Evolutionary conservation across 441 rosid genomes (phyloP), one percentile per base, ranked within the genome.

Genomic region (Erodium moschatum): DNA sequence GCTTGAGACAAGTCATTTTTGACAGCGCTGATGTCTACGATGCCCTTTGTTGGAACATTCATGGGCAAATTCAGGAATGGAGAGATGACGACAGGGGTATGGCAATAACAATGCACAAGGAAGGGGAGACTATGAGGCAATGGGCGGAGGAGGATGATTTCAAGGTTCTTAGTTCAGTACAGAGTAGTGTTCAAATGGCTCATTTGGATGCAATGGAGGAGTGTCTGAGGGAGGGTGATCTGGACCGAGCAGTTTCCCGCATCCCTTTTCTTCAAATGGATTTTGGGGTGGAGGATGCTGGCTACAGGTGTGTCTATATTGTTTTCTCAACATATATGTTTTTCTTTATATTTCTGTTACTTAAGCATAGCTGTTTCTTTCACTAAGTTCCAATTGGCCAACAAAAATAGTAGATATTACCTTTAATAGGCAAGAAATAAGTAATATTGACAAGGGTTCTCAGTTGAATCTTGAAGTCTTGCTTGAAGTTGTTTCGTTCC

Each of bases 201-300:
- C 96, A 91, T 78, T 82, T 93, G 84, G 87, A 81, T 78, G 88
- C 91, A 29, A 80, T 89, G 78, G 79, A 74, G 60, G 76, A 73
- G 67, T 73, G 77, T 20, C 24, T 87, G 69, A 74, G 76, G 56
- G 82, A 75, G 64, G 92, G 75, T 8, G 84, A 87, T 58, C 89
- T 74, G 71, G 88, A 84, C 29, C 82, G 83, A 9, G 89, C 90
- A 0, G 75, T 84, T 76, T 74, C 84, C 46, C 85, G 58, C 67
- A 81, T 91, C 77, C 88, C 82, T 63, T 88, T 80, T 82, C 91
- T 91, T 74, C 92, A 82, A 68, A 77, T 88, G 70, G 84, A 79
- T 67, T 81, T 77, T 71, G 92, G 96, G 35, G 82, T 89, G 40
- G 93, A 84, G 74, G 91, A 86, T 67, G 80, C 75, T 50, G 83